Conservation (phyloP, 2,329 filamentous ascomycete species). For the Cadophora sp. region DNA sequence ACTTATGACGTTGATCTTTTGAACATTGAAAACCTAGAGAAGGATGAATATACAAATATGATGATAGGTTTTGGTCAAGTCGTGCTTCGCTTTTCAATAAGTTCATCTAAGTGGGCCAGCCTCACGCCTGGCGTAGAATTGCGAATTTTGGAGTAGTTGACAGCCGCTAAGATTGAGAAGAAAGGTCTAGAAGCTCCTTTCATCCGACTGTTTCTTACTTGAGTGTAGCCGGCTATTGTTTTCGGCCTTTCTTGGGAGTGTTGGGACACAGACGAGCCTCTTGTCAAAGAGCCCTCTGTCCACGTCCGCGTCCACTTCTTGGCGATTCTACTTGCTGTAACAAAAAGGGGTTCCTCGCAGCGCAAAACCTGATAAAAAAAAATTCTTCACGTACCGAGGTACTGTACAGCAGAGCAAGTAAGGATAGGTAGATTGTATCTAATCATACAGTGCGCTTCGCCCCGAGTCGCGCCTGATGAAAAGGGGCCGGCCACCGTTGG, state of each 20-base stretch:
- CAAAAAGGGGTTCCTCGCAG: neutral
- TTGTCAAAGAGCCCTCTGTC: neutral
- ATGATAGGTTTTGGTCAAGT: too few species aligned
- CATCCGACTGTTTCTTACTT: neutral
- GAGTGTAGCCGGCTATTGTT: neutral
- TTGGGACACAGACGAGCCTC: neutral
- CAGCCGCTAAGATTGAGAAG: neutral
- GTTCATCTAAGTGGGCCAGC: too few species aligned
- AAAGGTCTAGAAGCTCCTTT: neutral
- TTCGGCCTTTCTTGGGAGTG: neutral
- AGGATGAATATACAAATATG: too few species aligned
- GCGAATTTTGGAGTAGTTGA: neutral
- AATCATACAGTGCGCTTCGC: neutral
- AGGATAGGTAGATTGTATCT: neutral
- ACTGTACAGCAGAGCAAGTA: neutral
- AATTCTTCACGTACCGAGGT: neutral
- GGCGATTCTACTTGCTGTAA: neutral
- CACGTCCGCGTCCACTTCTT: neutral
- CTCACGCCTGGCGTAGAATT: neutral
- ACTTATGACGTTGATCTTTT: neutral
- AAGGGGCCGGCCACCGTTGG: constrained; percentile 2
- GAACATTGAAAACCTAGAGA: too few species aligned
- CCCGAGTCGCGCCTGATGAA: neutral
- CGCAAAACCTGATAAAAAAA: constrained; percentile 10
- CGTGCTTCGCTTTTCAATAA: neutral